A percentile compares a stretch with the other conserved stretches of the same genome.
phyloP scores from a whole-genome alignment of 2,329 filamentous ascomycete genomes.

The Didymella arachidicola region DNA sequence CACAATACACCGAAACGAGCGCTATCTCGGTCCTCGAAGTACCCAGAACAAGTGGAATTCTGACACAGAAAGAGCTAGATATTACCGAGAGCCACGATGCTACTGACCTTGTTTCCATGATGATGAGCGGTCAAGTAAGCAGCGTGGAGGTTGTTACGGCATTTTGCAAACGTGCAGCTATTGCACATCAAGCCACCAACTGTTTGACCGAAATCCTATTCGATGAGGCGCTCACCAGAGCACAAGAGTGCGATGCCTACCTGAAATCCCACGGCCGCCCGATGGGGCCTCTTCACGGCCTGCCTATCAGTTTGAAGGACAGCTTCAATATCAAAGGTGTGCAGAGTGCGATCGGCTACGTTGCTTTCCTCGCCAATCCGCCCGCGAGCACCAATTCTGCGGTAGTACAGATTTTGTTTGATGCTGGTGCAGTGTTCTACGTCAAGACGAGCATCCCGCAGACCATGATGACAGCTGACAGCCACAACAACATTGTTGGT shows the following conservation, averaged over 20 bases:
- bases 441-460: constrained; percentile 63
- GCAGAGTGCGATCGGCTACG: constrained; percentile 67
- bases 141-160: constrained; percentile 59
- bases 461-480: constrained; percentile 60
- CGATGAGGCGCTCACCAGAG: constrained; percentile 50
- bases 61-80: constrained; percentile 43
- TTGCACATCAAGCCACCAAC: constrained; percentile 66
- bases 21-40: constrained; percentile 41
- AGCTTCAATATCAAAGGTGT: constrained; percentile 67
- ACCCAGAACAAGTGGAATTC: constrained; percentile 40
- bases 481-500: constrained; percentile 68
- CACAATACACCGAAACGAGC: constrained; percentile 30
- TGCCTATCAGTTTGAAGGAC: constrained; percentile 60
- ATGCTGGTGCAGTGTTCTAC: constrained; percentile 59
- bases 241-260: constrained; percentile 50
- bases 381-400: constrained; percentile 44
- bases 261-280: constrained; percentile 50
- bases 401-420: constrained; percentile 49
- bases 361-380: constrained; percentile 50
- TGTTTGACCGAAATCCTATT: constrained; percentile 57
- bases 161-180: constrained; percentile 61
- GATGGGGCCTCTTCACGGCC: constrained; percentile 61
- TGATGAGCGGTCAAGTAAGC: constrained; percentile 33
- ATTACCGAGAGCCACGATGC: constrained; percentile 50
- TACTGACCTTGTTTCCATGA: constrained; percentile 38